Evolutionary conservation across 768 basidiomycete genomes (phyloP).

Genomic region (Inosperma sp.): DNA sequence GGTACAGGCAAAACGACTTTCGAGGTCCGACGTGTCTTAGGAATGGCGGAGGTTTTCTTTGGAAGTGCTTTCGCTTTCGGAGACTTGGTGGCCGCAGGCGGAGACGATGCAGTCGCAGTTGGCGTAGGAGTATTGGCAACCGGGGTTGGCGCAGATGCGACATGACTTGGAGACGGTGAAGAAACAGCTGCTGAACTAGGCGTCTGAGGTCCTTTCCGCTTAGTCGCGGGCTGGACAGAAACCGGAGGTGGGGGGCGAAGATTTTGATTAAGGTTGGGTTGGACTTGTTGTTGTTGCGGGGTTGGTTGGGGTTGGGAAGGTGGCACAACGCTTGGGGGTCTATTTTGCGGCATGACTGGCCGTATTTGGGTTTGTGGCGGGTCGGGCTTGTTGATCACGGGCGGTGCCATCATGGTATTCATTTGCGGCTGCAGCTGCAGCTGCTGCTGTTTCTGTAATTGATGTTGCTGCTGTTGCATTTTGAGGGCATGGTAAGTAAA

Average conservation of each 20-base stretch:
- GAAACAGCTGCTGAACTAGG: constrained; percentile 26
- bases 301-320: constrained; percentile 18
- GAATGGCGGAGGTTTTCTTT: constrained; percentile 40
- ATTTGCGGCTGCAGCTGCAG: constrained; percentile 15
- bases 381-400: constrained; percentile 4
- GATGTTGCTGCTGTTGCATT: constrained; percentile 4
- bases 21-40: constrained; percentile 31
- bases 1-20: constrained; percentile 25
- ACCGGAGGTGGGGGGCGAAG: constrained; percentile 18
- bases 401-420: constrained; percentile 12
- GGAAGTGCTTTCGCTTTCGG: constrained; percentile 52
- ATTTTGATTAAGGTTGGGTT: constrained; percentile 16
- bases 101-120: constrained; percentile 50
- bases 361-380: constrained; percentile 10
- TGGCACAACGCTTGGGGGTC: constrained; percentile 13
- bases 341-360: constrained; percentile 13
- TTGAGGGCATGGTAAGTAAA: constrained; percentile 23
- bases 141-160: constrained; percentile 36
- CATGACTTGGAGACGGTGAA: constrained; percentile 44
- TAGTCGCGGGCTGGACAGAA: constrained; percentile 20
- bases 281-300: constrained; percentile 21
- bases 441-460: constrained; percentile 18
- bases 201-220: constrained; percentile 14
- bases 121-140: constrained; percentile 49
- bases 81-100: constrained; percentile 62